A percentile compares a stretch with the other conserved stretches of the same genome.
Evolutionary conservation across 2,329 filamentous ascomycete genomes (phyloP).

Genomic region (Cadophora luteo-olivacea): DNA sequence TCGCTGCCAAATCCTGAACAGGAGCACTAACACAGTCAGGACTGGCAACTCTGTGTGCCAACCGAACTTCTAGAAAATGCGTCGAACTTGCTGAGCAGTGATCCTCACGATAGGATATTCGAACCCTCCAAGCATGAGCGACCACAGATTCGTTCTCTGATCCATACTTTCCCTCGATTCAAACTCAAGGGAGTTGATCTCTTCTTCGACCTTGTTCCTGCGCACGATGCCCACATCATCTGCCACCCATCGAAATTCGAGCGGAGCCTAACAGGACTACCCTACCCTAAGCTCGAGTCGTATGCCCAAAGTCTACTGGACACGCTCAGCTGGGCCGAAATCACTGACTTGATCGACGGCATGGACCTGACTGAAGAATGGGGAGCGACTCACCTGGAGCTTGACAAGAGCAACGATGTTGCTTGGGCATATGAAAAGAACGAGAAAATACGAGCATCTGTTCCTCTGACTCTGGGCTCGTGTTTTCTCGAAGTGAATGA

Average conservation of each 20-base stretch:
- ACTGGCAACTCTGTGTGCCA: too few relatives aligned
- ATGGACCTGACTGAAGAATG: slow-evolving; percentile 37
- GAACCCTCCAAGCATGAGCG: too few relatives aligned
- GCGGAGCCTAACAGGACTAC: slow-evolving; percentile 30
- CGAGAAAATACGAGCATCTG: slow-evolving; percentile 7
- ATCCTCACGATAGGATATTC: too few relatives aligned
- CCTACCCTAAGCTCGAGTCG: slow-evolving; percentile 34
- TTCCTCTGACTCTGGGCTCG: neutral
- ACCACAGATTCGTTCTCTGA: neutral
- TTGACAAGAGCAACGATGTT: neutral
- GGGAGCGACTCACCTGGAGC: slow-evolving; percentile 30
- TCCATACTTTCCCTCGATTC: slow-evolving; percentile 40
- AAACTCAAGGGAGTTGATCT: slow-evolving; percentile 19
- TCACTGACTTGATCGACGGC: slow-evolving; percentile 38
- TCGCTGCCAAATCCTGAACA: too few relatives aligned
- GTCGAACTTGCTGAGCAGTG: too few relatives aligned
- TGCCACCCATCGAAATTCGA: slow-evolving; percentile 32
- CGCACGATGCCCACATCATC: slow-evolving; percentile 31
- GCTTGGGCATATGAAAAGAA: slow-evolving; percentile 6
- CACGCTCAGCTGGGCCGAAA: slow-evolving; percentile 24
- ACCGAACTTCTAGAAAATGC: too few relatives aligned
- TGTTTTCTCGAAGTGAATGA: neutral
- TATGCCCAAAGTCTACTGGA: slow-evolving; percentile 39
- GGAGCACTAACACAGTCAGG: too few relatives aligned
- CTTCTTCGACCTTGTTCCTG: slow-evolving; percentile 16